Evolutionary conservation across 306 rosid species (phyloP), one percentile per base, ranked within the genome.

Genomic region (Prunus salicina): DNA sequence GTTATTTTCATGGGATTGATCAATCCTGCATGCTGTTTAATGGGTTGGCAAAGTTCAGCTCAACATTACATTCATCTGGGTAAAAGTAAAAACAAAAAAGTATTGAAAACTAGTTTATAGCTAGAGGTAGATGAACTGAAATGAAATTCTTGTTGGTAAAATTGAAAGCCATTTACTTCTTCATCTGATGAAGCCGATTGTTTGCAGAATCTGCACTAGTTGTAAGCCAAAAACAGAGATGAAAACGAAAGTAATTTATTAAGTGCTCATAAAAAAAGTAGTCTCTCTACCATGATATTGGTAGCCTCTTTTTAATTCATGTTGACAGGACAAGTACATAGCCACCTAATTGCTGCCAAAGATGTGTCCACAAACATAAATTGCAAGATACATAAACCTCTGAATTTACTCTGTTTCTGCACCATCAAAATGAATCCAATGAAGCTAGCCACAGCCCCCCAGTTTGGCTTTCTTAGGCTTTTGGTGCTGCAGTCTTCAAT

Each of bases 321-420:
- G 43, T 38, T 38, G 9, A 8, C 9, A 1, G 43, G 43, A 38
- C 43, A 38, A 38, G 9, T 7, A 38, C 2, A 38, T 0, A 7
- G 9, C 41, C 67, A 58, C 56, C 77, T 10, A 73, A 56, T 38
- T 56, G 64, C 53, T 55, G 66, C 66, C 46, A 47, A 24, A 32
- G 66, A 22, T 22, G 19, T 56, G 8, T 25, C 50, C 64, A 30
- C 41, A 27, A 27, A 19, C 65, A 57, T 57, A 38, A 72, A 72
- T 55, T 56, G 24, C 7, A 71, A 30, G 4, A 27, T 49, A 3
- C 32, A 20, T 47, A 27, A 38, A 6, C 43, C 43, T 38, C 43
- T 38, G 9, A 38, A 38, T 38, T 38, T 38, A 46, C 71, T 13
- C 57, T 52, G 57, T 62, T 64, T 34, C 27, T 64, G 50, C 22